These are phyloP conservation scores for Dendrocalamus latiflorus DNA, from an alignment of 202 grass and related monocot species.

Conservation along the genomic window DNA sequence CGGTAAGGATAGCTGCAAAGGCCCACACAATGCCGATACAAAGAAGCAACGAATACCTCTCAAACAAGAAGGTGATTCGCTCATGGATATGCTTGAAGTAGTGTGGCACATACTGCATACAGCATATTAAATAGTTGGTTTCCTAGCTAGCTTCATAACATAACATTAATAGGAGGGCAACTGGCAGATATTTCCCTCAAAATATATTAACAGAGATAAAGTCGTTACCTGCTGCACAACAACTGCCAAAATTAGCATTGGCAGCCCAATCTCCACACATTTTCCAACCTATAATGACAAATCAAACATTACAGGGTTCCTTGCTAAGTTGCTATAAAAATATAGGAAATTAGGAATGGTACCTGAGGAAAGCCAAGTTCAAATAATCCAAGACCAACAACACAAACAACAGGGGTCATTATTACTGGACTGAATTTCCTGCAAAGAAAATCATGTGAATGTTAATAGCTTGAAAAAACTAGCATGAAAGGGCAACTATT, in stretches of 20 bases:
- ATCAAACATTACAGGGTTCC: constrained; percentile 27
- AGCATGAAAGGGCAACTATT: too few relatives aligned
- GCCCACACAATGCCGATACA: constrained; percentile 80
- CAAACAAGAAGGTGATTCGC: too few relatives aligned
- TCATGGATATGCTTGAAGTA: too few relatives aligned
- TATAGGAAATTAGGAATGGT: too few relatives aligned
- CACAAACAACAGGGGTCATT: too few relatives aligned
- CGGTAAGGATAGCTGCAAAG: constrained; percentile 93
- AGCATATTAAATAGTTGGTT: constrained; percentile 23
- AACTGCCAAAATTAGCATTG: constrained; percentile 81
- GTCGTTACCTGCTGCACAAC: constrained; percentile 68
- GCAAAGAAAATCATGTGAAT: too few relatives aligned
- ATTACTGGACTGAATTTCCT: too few relatives aligned
- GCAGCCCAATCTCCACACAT: constrained; percentile 96
- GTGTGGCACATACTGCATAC: constrained; percentile 57
- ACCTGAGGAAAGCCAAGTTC: too few relatives aligned
- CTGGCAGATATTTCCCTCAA: background rate
- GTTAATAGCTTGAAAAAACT: too few relatives aligned
- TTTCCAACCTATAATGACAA: constrained; percentile 71
- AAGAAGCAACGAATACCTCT: constrained; percentile 72
- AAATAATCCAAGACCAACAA: too few relatives aligned
- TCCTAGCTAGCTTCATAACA: constrained; percentile 1
- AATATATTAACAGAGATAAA: constrained; percentile 9
- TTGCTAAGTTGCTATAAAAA: too few relatives aligned
- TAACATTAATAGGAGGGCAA: constrained; percentile 1